Conservation (phyloP, 768 basidiomycete genomes). For the Hericium erinaceus region DNA sequence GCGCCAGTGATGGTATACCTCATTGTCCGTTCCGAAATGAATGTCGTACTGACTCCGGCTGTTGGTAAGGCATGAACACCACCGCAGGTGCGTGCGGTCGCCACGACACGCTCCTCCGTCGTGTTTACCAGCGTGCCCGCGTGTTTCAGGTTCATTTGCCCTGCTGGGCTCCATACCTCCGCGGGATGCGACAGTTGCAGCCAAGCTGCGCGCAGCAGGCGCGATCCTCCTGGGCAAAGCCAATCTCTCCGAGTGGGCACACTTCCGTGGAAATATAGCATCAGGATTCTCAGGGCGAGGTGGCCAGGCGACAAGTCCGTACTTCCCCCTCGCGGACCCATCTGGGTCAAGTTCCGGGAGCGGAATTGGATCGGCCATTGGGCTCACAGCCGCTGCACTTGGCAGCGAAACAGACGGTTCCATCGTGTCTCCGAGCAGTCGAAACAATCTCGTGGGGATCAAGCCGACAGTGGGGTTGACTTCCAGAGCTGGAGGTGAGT, state of each 20-base stretch:
- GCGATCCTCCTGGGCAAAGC: conserved; percentile 34
- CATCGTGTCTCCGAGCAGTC: conserved; percentile 35
- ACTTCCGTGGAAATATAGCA: conserved; percentile 28
- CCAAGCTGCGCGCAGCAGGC: conserved; percentile 24
- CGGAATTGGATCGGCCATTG: conserved; percentile 30
- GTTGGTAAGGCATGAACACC: conserved; percentile 26
- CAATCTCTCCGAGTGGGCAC: conserved; percentile 34
- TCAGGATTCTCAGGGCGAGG: conserved; percentile 38
- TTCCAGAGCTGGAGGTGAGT: conserved; percentile 46
- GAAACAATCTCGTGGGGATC: conserved; percentile 50
- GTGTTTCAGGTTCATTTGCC: conserved; percentile 24
- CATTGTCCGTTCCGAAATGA: conserved; percentile 40
- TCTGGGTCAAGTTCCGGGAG: conserved; percentile 36
- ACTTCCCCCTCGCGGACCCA: conserved; percentile 33
- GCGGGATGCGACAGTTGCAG: conserved; percentile 25
- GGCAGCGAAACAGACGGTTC: conserved; percentile 43
- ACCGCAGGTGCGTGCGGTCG: conserved; percentile 18
- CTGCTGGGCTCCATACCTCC: conserved; percentile 26
- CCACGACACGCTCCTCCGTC: too few species aligned
- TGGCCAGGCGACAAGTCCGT: conserved; percentile 34
- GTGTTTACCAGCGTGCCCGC: not conserved
- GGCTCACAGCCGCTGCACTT: conserved; percentile 33
- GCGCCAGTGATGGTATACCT: conserved; percentile 19
- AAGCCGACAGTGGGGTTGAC: conserved; percentile 54
- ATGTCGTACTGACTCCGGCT: conserved; percentile 29